A percentile compares a stretch with the other conserved stretches of the same genome.
phyloP scores from a whole-genome alignment of 331 rosid species.

The Arachis monticola region DNA sequence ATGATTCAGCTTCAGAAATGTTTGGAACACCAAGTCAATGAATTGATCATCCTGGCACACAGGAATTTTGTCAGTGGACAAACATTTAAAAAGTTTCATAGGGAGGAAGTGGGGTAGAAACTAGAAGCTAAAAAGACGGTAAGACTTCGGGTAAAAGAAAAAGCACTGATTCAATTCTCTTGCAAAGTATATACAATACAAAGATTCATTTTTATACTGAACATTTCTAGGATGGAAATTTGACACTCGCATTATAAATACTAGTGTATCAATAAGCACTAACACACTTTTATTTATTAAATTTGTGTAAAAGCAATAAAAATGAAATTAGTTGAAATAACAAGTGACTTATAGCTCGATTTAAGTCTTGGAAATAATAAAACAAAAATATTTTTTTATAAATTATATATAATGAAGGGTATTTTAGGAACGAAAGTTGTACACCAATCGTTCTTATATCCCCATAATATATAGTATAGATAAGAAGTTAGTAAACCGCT shows the following conservation, averaged over 20 bases:
- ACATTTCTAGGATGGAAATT: not conserved
- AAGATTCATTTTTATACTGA: slow-evolving; percentile 11
- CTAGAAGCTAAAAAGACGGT: not conserved
- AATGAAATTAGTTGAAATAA: no score
- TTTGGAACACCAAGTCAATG: slow-evolving; percentile 74
- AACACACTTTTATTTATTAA: no score
- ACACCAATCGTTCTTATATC: no score
- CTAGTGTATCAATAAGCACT: no score
- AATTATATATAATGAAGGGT: no score
- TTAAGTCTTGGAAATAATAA: no score
- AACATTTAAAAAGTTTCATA: slow-evolving; percentile 4
- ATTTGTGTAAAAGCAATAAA: no score
- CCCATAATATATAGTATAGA: no score
- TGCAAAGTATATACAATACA: not conserved
- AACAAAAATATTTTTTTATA: no score
- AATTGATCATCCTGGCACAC: slow-evolving; percentile 80
- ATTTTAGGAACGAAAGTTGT: no score
- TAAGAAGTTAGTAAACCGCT: not conserved
- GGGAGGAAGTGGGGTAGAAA: not conserved
- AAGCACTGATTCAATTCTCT: slow-evolving; percentile 15
- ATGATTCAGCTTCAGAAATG: slow-evolving; percentile 68
- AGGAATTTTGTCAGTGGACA: slow-evolving; percentile 37
- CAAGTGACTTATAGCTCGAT: no score
- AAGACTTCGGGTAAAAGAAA: slow-evolving; percentile 34
- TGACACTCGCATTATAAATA: slow-evolving; percentile 23